Conservation (phyloP, 495 filamentous ascomycete genomes). For the Beverwykella pulmonaria region DNA sequence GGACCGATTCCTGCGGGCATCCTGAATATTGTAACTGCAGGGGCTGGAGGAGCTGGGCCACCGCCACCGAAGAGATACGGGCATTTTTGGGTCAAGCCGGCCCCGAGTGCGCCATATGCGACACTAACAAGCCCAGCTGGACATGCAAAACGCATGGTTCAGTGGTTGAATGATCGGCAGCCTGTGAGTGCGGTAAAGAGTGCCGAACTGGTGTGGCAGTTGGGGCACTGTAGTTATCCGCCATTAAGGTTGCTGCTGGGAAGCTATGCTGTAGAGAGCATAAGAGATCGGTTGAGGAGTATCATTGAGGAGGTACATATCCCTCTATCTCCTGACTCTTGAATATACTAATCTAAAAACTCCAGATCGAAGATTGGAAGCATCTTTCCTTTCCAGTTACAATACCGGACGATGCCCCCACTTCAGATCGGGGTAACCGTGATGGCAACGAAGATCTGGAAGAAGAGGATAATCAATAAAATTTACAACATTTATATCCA, state of each 20-base stretch:
- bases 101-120: conserved; percentile 74
- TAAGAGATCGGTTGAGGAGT: conserved; percentile 81
- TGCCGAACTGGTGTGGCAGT: conserved; percentile 94
- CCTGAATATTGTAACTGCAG: background rate
- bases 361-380: conserved; percentile 51
- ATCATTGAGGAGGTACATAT: conserved; percentile 82
- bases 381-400: conserved; percentile 46
- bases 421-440: background rate
- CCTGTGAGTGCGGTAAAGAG: conserved; percentile 91
- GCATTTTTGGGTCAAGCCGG: conserved; percentile 86
- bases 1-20: background rate
- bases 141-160: conserved; percentile 90
- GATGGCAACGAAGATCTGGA: conserved; percentile 1
- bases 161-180: conserved; percentile 90
- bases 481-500: no score
- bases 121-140: conserved; percentile 75
- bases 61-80: conserved; percentile 59
- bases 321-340: background rate
- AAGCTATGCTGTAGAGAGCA: conserved; percentile 92
- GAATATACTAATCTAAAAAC: background rate
- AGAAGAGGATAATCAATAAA: background rate
- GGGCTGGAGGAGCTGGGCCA: conserved; percentile 3
- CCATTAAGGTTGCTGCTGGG: conserved; percentile 83
- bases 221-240: conserved; percentile 89
- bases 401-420: conserved; percentile 21